phyloP scores from a whole-genome alignment of 1,284 basidiomycete genomes.

The Xanthoconium separans region DNA sequence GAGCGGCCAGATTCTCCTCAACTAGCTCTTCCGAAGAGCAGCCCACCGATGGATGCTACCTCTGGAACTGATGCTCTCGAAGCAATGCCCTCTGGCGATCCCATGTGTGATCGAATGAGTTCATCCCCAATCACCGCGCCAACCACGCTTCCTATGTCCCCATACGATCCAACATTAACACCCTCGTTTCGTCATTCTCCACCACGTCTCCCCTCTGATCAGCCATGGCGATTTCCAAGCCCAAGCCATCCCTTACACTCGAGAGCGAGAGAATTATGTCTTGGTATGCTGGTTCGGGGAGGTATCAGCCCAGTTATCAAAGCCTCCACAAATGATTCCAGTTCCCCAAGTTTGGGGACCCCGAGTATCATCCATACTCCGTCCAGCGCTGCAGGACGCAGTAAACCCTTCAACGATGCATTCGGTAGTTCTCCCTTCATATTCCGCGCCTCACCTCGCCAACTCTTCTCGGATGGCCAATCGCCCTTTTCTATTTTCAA shows the following conservation, averaged over 20 bases:
- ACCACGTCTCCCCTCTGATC: constrained; percentile 64
- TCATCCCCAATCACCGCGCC: constrained; percentile 20
- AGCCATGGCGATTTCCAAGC: constrained; percentile 74
- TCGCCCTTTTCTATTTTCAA: constrained; percentile 30
- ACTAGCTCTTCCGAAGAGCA: constrained; percentile 8
- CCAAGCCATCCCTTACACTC: constrained; percentile 69
- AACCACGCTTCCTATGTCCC: constrained; percentile 54
- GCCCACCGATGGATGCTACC: neutral
- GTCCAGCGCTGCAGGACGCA: constrained; percentile 25
- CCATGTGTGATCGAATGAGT: constrained; percentile 9
- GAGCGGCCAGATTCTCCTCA: constrained; percentile 19
- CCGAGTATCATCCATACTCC: constrained; percentile 32
- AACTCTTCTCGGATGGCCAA: constrained; percentile 36
- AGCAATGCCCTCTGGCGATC: neutral
- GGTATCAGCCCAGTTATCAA: constrained; percentile 42
- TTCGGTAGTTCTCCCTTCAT: constrained; percentile 35
- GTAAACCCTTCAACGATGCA: constrained; percentile 30
- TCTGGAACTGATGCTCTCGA: constrained; percentile 4
- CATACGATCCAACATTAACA: constrained; percentile 68
- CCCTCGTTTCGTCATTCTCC: constrained; percentile 75
- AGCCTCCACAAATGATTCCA: constrained; percentile 24
- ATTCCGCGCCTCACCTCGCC: constrained; percentile 39
- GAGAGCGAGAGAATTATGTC: constrained; percentile 57
- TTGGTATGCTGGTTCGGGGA: constrained; percentile 54
- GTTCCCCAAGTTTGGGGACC: constrained; percentile 32